Evolutionary conservation across 805 yeast genomes (phyloP).

Genomic region (Tetrapisispora arboricola): DNA sequence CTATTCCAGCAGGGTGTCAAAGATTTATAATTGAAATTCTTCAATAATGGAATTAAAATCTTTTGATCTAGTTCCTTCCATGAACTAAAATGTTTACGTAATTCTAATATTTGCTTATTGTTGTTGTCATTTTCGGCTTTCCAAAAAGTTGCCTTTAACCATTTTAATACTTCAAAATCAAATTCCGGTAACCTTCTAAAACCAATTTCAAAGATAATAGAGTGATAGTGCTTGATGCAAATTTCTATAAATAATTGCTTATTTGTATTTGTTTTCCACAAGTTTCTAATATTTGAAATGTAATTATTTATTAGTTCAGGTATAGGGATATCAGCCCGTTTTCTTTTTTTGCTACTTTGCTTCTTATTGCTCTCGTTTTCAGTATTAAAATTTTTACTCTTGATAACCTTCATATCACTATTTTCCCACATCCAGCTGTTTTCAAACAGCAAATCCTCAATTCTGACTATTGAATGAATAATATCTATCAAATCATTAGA

Average conservation of each 20-base stretch:
- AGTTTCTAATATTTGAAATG: conserved; percentile 8
- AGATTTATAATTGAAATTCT: conserved; percentile 8
- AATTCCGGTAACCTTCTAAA: conserved; percentile 12
- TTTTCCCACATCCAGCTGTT: conserved; percentile 14
- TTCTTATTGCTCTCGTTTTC: conserved; percentile 55
- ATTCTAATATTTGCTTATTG: conserved; percentile 1
- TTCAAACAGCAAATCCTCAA: conserved; percentile 7
- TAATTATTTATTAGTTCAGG: conserved; percentile 11
- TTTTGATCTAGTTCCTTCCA: conserved; percentile 13
- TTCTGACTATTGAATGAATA: conserved; percentile 3
- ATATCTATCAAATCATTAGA: conserved; percentile 2
- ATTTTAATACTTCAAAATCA: conserved; percentile 10
- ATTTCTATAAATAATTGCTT: conserved; percentile 8
- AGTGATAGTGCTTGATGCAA: conserved; percentile 8
- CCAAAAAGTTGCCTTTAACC: conserved; percentile 7
- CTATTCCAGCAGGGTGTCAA: conserved; percentile 10
- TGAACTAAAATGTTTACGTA: conserved; percentile 1
- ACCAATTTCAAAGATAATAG: conserved; percentile 10
- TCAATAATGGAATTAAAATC: conserved; percentile 8
- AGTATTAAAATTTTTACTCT: conserved; percentile 15
- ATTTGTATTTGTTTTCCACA: conserved; percentile 12
- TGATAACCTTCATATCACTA: conserved; percentile 11
- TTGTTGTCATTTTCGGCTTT: not conserved
- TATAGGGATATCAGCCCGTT: not conserved
- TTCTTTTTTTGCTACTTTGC: conserved; percentile 36